Evolutionary conservation across 2,329 filamentous ascomycete species (phyloP), one percentile per base, ranked within the genome.

Genomic region (Rasamsonia emersonii): DNA sequence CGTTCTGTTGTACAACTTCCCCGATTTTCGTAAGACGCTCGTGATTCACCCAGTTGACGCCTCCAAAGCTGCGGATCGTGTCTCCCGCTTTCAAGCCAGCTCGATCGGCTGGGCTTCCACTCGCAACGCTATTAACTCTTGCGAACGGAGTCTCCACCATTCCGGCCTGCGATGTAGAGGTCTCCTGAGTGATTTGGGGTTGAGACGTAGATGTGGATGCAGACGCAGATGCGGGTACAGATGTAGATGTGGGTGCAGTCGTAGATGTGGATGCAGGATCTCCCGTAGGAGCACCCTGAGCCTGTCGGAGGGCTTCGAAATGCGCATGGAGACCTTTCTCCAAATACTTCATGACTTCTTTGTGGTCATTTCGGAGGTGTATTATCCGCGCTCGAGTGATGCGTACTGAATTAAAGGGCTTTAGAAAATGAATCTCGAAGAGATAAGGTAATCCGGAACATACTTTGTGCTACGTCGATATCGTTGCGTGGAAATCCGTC

Each of bases 401-500:
- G 40, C 91, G 84, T 53, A 98, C 85, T 93, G 48, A 33, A 11
- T 9, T 30, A 19, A 32, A 11, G 34, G 15, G 48, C 32, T 46
- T n/a, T n/a, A n/a, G n/a, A 45, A 33, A 37, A 34, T 11, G 15
- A 20, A 18, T 21, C 2, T 34, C 23, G 33, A 11, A 10, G 35
- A 8, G n/a, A 16, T 13, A 8, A 10, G 27, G 5, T 17, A 10
- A 21, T 32, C 3, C 26, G 18, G 18, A 24, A 30, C 69, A 44
- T 76, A 91, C 86, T 91, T 63, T 95, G 89, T 16, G 91, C 82
- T 41, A 98, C 82, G 57, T 98, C 91, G 42, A 98, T 79, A 59
- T 98, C 91, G 48, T 84, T 80, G 53, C 91, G 76, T 18, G 91
- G 91, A 55, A 85, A 98, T 28, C 91, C 91, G 61, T 96, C 91